These are phyloP conservation scores for Pachysolen tannophilus DNA, from an alignment of 805 yeast species.

Conservation along the genomic window DNA sequence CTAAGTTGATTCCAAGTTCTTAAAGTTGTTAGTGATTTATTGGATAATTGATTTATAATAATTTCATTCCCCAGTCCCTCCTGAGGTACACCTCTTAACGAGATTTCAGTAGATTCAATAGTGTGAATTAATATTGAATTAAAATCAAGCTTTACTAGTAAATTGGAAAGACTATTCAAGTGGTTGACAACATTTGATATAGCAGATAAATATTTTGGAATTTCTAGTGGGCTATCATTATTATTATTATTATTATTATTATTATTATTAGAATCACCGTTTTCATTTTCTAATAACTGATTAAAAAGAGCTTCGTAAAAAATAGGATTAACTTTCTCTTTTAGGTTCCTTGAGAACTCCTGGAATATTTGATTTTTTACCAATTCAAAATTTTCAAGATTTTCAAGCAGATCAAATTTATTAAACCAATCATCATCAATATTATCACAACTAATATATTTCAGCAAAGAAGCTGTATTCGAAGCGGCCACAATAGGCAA, in stretches of 20 bases:
- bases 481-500: slow-evolving; percentile 63
- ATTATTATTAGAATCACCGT: not conserved
- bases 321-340: too few species aligned
- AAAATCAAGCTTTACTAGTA: too few species aligned
- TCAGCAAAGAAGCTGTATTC: slow-evolving; percentile 29
- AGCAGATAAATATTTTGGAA: slow-evolving; percentile 2
- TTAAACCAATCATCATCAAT: slow-evolving; percentile 6
- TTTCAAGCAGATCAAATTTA: slow-evolving; percentile 10
- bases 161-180: too few species aligned
- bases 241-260: not conserved
- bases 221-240: slow-evolving; percentile 1
- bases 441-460: not conserved
- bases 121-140: slow-evolving; percentile 38
- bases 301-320: slow-evolving; percentile 6
- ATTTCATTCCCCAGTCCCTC: slow-evolving; percentile 22
- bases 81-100: slow-evolving; percentile 44
- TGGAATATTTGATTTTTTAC: slow-evolving; percentile 1
- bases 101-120: slow-evolving; percentile 57
- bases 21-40: slow-evolving; percentile 52
- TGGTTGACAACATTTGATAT: slow-evolving; percentile 5
- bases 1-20: slow-evolving; percentile 33
- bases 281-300: too few species aligned
- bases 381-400: slow-evolving; percentile 18
- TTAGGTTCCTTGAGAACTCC: not conserved
- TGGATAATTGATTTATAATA: slow-evolving; percentile 49